A percentile compares a stretch with the other conserved stretches of the same genome.
Evolutionary conservation across 345 rosid species (phyloP).

Genomic region (Firmiana major): DNA sequence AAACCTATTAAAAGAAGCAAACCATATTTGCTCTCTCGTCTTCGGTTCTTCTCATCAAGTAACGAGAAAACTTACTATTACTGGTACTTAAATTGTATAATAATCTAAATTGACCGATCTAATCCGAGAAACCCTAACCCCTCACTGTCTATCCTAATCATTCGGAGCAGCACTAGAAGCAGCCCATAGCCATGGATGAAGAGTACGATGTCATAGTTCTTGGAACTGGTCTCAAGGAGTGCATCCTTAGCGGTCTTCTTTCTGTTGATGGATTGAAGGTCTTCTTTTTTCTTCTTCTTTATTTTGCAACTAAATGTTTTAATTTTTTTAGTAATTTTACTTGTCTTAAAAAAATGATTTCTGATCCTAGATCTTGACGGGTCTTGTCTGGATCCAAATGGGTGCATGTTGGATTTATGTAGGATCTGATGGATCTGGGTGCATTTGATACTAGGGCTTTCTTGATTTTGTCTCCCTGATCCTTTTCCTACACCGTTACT

Average conservation of each 20-base stretch:
- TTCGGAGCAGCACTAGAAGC: slow-evolving; percentile 6
- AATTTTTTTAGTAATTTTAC: neutral
- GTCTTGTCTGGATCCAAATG: neutral
- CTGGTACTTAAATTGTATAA: too few relatives aligned
- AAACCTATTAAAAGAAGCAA: too few relatives aligned
- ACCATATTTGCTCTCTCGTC: too few relatives aligned
- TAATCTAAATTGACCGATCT: neutral
- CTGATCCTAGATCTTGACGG: neutral
- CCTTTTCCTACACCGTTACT: too few relatives aligned
- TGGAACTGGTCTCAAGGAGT: slow-evolving; percentile 99
- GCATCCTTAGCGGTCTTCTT: slow-evolving; percentile 99
- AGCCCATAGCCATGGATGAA: slow-evolving; percentile 64
- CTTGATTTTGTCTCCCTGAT: too few relatives aligned
- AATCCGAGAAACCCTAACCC: neutral
- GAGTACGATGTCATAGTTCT: slow-evolving; percentile 87
- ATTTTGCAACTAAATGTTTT: neutral
- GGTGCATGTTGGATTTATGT: slow-evolving; percentile 12
- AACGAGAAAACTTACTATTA: too few relatives aligned
- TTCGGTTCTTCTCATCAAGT: too few relatives aligned
- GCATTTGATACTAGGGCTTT: slow-evolving; percentile 4
- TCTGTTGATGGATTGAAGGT: slow-evolving; percentile 99
- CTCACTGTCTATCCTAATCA: neutral
- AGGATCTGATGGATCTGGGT: slow-evolving; percentile 25
- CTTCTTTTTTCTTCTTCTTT: neutral
- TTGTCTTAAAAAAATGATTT: neutral